Base-by-base conservation (phyloP, 1,139 yeast species). In the Saccharomyces hybrid region DNA sequence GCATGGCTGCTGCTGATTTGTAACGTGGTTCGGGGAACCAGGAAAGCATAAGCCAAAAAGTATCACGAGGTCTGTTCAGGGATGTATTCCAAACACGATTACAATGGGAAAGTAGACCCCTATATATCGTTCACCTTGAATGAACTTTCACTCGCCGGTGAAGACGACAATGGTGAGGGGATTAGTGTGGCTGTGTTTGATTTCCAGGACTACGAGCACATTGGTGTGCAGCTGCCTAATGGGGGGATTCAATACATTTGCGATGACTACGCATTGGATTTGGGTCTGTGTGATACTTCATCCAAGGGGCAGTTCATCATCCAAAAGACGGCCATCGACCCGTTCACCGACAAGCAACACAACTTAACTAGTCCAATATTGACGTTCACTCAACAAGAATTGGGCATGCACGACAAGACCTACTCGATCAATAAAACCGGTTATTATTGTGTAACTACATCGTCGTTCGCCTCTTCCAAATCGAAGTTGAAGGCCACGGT, bases 361-460 rank as follows among this genome's bases (percentile, higher is more conserved):
- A 75, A 81, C 1, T 46, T 61, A 26, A 49, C 57, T n/a, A 59
- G 62, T 34, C 77, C 82, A 47, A 78, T 87, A 48, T 72, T 78
- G 63, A 78, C 88, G 0, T 74, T 79, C 26, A 74, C 76, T 54
- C 70, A 87, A 62, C 75, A 77, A 19, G 77, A 79, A 26, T 73
- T 78, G 53, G 89, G 90, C 2, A 75, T 79, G 14, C 80, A 82
- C 41, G 79, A 81, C 49, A 71, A 82, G 56, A 75, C 78, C 49
- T 91, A 89, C 67, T 75, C 77, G 2, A 80, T 91, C 47, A 75
- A 78, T 60, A 75, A 77, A 53, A 88, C 97, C 0, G 97, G 97
- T 2, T 91, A 86, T 71, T 91, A 90, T 73, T 91, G 98, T 73
- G 84, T 91, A 28, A 83, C 88, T 1, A 38, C 44, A 12, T 84